These are phyloP conservation scores for Aegle marmelos DNA, from an alignment of 345 rosid genomes.

Conservation along the genomic window DNA sequence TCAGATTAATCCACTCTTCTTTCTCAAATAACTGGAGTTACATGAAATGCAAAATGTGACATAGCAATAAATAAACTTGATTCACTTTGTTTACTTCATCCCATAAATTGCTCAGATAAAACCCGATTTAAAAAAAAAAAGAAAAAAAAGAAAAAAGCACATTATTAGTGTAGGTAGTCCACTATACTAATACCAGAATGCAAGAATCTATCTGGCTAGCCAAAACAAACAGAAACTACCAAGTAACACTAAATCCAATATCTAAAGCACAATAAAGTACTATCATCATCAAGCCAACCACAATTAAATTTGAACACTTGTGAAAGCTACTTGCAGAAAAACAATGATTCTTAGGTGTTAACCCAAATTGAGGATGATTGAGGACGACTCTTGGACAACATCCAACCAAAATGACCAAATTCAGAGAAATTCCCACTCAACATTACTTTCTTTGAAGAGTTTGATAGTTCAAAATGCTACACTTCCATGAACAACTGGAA, in stretches of 20 bases:
- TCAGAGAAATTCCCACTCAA: not conserved
- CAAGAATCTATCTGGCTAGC: not conserved
- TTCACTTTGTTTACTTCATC: not conserved
- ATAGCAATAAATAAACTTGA: not conserved
- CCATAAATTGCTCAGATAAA: not conserved
- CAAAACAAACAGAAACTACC: not conserved
- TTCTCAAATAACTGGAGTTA: not conserved
- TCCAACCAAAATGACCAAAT: not conserved
- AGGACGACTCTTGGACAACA: not conserved
- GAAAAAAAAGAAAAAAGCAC: not conserved
- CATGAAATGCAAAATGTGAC: not conserved
- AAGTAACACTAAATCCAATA: not conserved
- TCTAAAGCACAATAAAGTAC: not conserved
- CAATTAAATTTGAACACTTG: not conserved
- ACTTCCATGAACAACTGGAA: not conserved
- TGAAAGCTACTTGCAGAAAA: not conserved
- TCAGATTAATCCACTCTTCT: constrained; percentile 11
- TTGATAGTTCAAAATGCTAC: not conserved
- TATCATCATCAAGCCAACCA: not conserved
- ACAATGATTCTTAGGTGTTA: not conserved
- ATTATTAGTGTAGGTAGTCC: not conserved
- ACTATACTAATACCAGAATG: not conserved
- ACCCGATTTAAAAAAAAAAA: not conserved
- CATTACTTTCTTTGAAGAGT: not conserved
- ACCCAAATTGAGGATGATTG: not conserved